Base-by-base conservation (phyloP, 106 monocot genomes). In the Narthecium ossifragum region DNA sequence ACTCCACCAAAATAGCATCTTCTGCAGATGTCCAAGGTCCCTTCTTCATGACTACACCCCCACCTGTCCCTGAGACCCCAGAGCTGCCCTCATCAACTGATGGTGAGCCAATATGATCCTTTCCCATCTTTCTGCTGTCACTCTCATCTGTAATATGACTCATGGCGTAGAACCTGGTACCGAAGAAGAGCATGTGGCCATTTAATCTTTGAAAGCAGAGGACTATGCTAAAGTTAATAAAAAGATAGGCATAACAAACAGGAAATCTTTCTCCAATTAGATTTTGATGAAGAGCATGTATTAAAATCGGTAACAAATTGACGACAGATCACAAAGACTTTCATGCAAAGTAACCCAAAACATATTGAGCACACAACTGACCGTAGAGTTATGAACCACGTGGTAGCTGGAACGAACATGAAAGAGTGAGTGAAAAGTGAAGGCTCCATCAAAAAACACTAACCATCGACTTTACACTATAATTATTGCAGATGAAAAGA, bases 1-100 rank as follows among this genome's bases (percentile, higher is more conserved):
- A 89, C 1, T 80, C 74, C 18, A 78, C 41, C 57, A 89, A 67
- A 48, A 84, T 61, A 24, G 77, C 73, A 80, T 84, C 88, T 46
- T 89, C 88, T 10, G 77, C 70, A 24, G 84, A 57, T 31, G 88
- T 89, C 88, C 88, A 89, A 22, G 88, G 88, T 33, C 88, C 88
- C 61, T 89, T 84, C 51, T 84, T 89, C 64, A 84, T 57, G 14
- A 34, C 57, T 21, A 30, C 30, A 12, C 59, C 53, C 14, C 43
- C 41, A 32, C 60, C 73, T 31, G 57, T 22, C n/a, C 53, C 29
- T 38, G 71, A 68, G 1, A 67, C 73, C 9, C 74, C 59, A 51
- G 46, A 50, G 60, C 73, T 62, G 26, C 45, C 77, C 29, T 73
- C 82, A 21, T 77, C 65, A 39, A 26, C 25, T 10, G 53, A 70